A percentile compares a stretch with the other conserved stretches of the same genome.
These are phyloP conservation scores for Kodamaea restingae DNA, from an alignment of 805 yeast genomes.

Conservation along the genomic window DNA sequence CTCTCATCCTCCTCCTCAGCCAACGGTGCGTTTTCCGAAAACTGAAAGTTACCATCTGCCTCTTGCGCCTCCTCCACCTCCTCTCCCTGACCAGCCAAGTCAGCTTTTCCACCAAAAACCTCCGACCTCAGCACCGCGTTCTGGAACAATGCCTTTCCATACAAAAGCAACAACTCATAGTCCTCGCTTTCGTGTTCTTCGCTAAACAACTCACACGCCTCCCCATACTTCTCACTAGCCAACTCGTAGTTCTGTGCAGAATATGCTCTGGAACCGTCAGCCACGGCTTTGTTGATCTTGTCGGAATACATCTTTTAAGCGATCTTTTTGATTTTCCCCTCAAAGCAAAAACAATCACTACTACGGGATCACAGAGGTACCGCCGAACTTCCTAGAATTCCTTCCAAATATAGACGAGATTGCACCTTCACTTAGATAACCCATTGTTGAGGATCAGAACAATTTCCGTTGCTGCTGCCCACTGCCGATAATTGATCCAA, in stretches of 20 bases:
- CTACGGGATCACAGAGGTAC: no score
- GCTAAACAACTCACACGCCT: constrained; percentile 61
- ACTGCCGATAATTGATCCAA: neutral
- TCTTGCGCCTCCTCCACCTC: constrained; percentile 17
- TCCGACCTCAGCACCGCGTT: constrained; percentile 72
- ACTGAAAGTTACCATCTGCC: constrained; percentile 25
- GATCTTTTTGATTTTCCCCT: neutral
- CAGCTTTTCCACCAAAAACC: constrained; percentile 58
- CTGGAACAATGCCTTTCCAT: constrained; percentile 78
- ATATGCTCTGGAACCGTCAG: constrained; percentile 60
- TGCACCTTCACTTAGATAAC: no score
- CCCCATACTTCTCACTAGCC: constrained; percentile 69
- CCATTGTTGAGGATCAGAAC: no score
- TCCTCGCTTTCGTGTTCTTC: constrained; percentile 55
- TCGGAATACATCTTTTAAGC: constrained; percentile 23
- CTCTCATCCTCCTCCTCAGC: constrained; percentile 22
- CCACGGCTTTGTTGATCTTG: constrained; percentile 46
- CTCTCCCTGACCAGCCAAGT: constrained; percentile 17
- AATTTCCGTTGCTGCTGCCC: no score
- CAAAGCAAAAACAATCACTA: neutral
- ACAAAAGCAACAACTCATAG: constrained; percentile 67
- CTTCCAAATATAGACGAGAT: no score
- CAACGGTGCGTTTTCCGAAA: constrained; percentile 6
- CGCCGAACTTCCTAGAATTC: no score
- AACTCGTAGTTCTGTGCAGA: constrained; percentile 61